Base-by-base conservation (phyloP, 169 alveolate species). In the Plasmodium gaboni region DNA sequence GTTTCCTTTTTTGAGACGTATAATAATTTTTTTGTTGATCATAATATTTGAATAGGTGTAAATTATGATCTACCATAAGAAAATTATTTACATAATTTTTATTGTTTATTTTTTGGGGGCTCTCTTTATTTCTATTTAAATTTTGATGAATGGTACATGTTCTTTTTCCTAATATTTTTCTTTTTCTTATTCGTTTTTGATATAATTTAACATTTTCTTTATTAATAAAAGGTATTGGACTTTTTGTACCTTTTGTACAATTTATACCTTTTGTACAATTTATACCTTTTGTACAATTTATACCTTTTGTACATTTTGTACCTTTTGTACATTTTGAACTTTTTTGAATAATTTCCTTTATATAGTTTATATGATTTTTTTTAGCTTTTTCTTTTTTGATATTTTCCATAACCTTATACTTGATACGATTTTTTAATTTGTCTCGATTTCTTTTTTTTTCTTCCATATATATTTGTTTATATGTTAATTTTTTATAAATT, bases 41-140 rank as follows among this genome's bases (percentile, higher is more conserved):
- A 32, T 17, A 46, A 24, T 17, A 8, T 32, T 72, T 72, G n/a
- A n/a, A 63, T 72, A n/a, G 24, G 69, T 55, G 10, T 59, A 53
- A 42, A 22, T 55, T 69, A 1, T 61, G 13, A 42, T 53, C 46
- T 44, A 42, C 5, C 13, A 15, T 38, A 71, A 8, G 42, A 51
- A 4, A 70, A 12, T 26, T 51, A 32, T 55, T 55, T 15, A 22
- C 2, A 13, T 22, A 61, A 61, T 61, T 65, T 24, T 38, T 68
- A 8, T 64, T 10, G 13, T 1, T 64, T 64, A 5, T 17, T 12
- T 2, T 2, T 64, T 32, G 13, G 15, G 19, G 44, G 15, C 6
- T 2, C 42, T n/a, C 12, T 68, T 68, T 68, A 10, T 15, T 13
- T 38, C 48, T 32, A 28, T 38, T 32, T 32, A 32, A 4, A 12